Evolutionary conservation across 1,284 basidiomycete species (phyloP).

Genomic region (Pascua sp.): DNA sequence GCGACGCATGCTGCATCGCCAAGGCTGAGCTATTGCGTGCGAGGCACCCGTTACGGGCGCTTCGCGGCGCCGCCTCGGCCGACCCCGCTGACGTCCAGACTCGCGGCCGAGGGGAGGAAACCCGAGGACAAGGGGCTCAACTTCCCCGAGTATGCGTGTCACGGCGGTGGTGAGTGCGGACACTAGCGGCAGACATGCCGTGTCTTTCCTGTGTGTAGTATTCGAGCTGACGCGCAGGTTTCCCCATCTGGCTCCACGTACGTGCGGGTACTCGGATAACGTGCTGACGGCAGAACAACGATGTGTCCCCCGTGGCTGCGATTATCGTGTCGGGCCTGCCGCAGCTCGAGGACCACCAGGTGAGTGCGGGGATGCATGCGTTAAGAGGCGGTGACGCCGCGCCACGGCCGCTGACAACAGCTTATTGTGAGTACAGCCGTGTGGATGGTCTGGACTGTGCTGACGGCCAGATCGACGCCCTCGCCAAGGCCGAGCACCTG

Average conservation of each 20-base stretch:
- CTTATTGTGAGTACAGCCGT: constrained; percentile 11
- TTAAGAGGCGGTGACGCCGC: not conserved
- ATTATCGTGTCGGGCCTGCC: constrained; percentile 49
- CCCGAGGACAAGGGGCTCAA: constrained; percentile 28
- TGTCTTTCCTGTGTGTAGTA: not conserved
- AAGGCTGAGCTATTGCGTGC: no score
- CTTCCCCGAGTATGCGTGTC: constrained; percentile 42
- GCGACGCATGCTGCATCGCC: no score
- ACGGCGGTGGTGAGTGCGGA: constrained; percentile 39
- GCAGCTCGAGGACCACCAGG: constrained; percentile 48
- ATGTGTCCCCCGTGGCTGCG: constrained; percentile 40
- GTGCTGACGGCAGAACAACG: constrained; percentile 16
- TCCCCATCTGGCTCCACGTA: constrained; percentile 44
- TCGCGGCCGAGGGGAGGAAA: constrained; percentile 25
- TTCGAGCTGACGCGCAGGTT: constrained; percentile 26
- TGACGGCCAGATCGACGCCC: constrained; percentile 17
- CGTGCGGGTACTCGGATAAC: not conserved
- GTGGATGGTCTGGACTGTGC: not conserved
- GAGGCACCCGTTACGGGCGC: no score
- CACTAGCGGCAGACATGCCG: not conserved
- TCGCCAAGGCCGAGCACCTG: constrained; percentile 16
- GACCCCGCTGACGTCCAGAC: not conserved
- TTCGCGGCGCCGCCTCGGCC: no score
- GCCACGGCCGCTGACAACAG: not conserved
- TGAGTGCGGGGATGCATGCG: constrained; percentile 4